Evolutionary conservation across 2,329 filamentous ascomycete genomes (phyloP).

Genomic region (Dothideomycetes sp.): DNA sequence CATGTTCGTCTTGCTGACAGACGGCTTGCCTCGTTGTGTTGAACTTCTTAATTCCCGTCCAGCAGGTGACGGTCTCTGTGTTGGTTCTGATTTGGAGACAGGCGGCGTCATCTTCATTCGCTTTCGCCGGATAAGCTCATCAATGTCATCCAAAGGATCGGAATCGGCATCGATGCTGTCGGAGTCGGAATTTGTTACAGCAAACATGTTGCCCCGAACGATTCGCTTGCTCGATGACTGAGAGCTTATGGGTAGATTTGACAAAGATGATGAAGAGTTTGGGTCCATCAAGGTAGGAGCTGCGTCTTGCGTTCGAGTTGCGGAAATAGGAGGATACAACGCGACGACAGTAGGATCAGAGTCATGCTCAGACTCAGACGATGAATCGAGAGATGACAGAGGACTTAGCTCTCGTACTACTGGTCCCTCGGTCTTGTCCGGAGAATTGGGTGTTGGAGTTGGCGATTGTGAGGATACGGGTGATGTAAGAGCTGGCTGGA

Average conservation of each 20-base stretch:
- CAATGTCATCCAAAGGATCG: conserved; percentile 26
- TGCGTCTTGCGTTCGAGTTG: background rate
- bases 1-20: background rate
- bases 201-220: conserved; percentile 45
- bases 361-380: conserved; percentile 9
- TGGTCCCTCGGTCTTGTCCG: background rate
- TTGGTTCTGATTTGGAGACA: conserved; percentile 3
- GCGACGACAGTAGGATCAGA: no score
- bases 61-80: conserved; percentile 15
- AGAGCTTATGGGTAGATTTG: conserved; percentile 22
- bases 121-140: conserved; percentile 23
- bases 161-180: conserved; percentile 21
- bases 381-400: conserved; percentile 7
- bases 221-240: conserved; percentile 40
- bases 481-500: conserved; percentile 6
- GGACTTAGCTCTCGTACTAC: conserved; percentile 14
- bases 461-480: conserved; percentile 6
- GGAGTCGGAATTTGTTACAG: conserved; percentile 39
- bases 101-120: conserved; percentile 21
- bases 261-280: conserved; percentile 23
- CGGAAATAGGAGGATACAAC: background rate
- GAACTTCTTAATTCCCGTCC: conserved; percentile 13
- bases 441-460: background rate
- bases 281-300: conserved; percentile 10
- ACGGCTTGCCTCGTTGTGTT: background rate